Base-by-base conservation (phyloP, 208 protist species). In the Trichomonas gallinae region DNA sequence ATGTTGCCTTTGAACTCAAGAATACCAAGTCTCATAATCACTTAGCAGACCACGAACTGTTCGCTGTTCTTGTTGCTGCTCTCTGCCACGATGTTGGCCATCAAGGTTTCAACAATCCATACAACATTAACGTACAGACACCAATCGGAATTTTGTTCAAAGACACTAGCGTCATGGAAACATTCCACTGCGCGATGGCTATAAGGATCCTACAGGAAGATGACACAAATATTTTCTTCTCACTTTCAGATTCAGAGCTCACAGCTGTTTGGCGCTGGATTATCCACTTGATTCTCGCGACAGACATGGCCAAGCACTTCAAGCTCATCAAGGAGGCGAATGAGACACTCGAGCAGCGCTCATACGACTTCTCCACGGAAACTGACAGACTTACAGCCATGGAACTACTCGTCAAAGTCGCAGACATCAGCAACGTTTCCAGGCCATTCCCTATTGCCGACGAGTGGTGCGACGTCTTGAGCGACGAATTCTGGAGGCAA, bases 41-140 rank as follows among this genome's bases (percentile, higher is more conserved):
- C 17, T 85, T 98, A 38, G 96, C 82, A 1, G 23, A 38, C 11
- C 87, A 98, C 91, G 98, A 99, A 96, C 96, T 98, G 23, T 97
- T 99, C 23, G 98, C 98, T 4, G 96, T 97, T 11, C 21, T 99
- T 17, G 97, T 99, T n/a, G 98, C 98, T 34, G 98, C 98, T 31
- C 97, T 98, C 34, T 98, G 99, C 88, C 99, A 99, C 97, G 99
- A 99, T 98, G 98, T 98, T 97, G 98, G 99, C 96, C 99, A 99
- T 97, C 98, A 99, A 2, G 99, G 99, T 40, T 96, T 99, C 44
- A 99, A 99, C 97, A 99, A 99, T 97, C 98, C 98, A 96, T 99
- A 99, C 97, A 98, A 99, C 97, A 97, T 98, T 26, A 98, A 98
- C 96, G 98, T 98, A 11, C 97, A 98, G 96, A 97, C 98, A 13